Evolutionary conservation across 2,329 filamentous ascomycete species (phyloP).

Genomic region (Diaporthe helianthi): DNA sequence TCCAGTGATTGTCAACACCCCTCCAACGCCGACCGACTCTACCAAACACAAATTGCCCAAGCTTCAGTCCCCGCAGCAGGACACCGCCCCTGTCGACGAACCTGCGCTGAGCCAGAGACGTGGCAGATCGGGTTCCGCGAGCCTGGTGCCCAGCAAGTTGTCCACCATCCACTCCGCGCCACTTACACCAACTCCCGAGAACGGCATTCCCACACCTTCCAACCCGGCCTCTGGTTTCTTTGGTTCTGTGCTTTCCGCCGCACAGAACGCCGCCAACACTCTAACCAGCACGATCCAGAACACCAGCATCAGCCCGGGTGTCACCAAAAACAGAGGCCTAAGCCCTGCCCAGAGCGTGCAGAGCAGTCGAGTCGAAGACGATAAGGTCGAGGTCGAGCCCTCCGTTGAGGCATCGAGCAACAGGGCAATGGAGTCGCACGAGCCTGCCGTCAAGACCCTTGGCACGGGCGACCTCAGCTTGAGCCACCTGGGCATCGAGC

Average conservation of each 20-base stretch:
- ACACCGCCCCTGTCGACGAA: constrained; percentile 40
- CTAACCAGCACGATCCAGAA: constrained; percentile 78
- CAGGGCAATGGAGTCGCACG: constrained; percentile 61
- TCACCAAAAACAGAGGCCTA: constrained; percentile 40
- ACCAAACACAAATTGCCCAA: constrained; percentile 35
- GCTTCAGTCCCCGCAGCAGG: constrained; percentile 38
- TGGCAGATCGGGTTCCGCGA: constrained; percentile 59
- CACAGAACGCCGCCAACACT: constrained; percentile 86
- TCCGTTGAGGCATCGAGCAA: constrained; percentile 49
- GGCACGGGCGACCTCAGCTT: constrained; percentile 89
- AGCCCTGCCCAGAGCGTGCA: constrained; percentile 15
- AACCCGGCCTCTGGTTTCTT: constrained; percentile 79
- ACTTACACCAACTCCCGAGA: constrained; percentile 78
- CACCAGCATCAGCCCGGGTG: constrained; percentile 62
- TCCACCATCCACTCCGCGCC: constrained; percentile 77
- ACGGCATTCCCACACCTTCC: constrained; percentile 55
- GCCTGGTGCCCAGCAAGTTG: constrained; percentile 80
- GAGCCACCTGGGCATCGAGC: constrained; percentile 83
- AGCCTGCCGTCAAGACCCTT: constrained; percentile 85
- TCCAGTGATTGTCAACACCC: constrained; percentile 69
- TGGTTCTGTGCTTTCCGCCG: constrained; percentile 89
- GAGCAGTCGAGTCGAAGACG: constrained; percentile 41
- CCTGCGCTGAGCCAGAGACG: constrained; percentile 74
- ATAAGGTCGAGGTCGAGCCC: constrained; percentile 54
- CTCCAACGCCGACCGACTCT: constrained; percentile 67